Conservation (phyloP, 768 basidiomycete genomes). For the Daedalea quercina region DNA sequence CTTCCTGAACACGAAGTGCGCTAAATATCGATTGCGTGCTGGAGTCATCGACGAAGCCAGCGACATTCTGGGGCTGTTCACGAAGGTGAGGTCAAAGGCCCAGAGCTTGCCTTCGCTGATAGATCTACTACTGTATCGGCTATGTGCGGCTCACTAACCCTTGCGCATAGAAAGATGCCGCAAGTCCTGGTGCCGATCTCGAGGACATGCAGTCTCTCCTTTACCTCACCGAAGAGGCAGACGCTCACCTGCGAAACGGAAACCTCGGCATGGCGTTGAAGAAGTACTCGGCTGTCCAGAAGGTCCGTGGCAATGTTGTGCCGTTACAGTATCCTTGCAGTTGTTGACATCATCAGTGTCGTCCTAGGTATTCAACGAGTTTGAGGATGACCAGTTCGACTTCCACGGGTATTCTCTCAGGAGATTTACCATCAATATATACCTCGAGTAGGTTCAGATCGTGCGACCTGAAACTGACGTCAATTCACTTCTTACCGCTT, state of each 20-base stretch:
- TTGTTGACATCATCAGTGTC: not conserved
- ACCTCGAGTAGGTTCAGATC: constrained; percentile 58
- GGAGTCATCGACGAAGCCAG: constrained; percentile 75
- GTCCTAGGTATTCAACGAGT: constrained; percentile 67
- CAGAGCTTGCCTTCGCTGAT: not conserved
- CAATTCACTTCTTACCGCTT: constrained; percentile 3
- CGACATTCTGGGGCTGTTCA: constrained; percentile 77
- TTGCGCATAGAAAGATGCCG: constrained; percentile 69
- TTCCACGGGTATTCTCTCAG: constrained; percentile 95
- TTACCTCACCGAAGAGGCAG: constrained; percentile 78
- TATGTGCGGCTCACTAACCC: not conserved
- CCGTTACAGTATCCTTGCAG: constrained; percentile 1
- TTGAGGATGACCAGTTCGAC: constrained; percentile 95
- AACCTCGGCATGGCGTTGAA: constrained; percentile 78
- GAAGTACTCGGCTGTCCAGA: constrained; percentile 69
- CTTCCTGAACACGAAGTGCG: constrained; percentile 90
- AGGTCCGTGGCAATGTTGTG: constrained; percentile 50
- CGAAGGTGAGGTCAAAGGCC: constrained; percentile 57
- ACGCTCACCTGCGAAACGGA: constrained; percentile 57
- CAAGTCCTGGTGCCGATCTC: constrained; percentile 68
- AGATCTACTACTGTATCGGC: not conserved
- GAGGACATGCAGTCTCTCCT: constrained; percentile 95
- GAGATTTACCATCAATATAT: constrained; percentile 81
- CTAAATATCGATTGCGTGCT: constrained; percentile 83
- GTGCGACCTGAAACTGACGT: constrained; percentile 4